These are phyloP conservation scores for Melanogaster broomeanus DNA, from an alignment of 768 basidiomycete species.

Conservation along the genomic window DNA sequence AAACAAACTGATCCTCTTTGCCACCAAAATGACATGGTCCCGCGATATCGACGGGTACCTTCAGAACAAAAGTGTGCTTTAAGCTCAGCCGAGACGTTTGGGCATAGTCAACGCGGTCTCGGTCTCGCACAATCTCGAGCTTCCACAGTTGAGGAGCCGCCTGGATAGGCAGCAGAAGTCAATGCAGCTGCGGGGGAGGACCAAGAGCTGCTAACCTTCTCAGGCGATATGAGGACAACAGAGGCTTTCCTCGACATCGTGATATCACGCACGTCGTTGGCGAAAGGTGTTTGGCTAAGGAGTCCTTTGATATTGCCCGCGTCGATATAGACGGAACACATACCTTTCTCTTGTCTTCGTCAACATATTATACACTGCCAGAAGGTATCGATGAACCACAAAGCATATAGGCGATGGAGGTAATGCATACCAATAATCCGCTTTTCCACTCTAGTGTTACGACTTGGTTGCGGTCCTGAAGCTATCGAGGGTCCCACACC, in stretches of 20 bases:
- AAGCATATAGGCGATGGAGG: background rate
- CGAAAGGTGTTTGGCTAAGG: conserved; percentile 52
- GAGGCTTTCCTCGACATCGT: conserved; percentile 45
- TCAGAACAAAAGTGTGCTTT: conserved; percentile 77
- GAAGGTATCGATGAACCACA: conserved; percentile 3
- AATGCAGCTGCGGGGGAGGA: conserved; percentile 8
- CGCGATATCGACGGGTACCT: conserved; percentile 67
- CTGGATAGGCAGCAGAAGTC: conserved; percentile 34
- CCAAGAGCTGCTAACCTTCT: conserved; percentile 21
- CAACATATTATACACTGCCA: conserved; percentile 49
- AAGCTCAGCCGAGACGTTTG: conserved; percentile 34
- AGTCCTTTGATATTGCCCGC: conserved; percentile 11
- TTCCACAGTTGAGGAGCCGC: conserved; percentile 81
- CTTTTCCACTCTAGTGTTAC: conserved; percentile 52
- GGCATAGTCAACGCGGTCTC: conserved; percentile 36
- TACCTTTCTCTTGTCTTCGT: conserved; percentile 47
- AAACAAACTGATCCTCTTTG: conserved; percentile 72
- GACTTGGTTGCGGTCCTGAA: conserved; percentile 46
- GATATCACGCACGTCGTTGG: conserved; percentile 57
- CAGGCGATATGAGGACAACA: conserved; percentile 43
- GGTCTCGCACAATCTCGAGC: conserved; percentile 62
- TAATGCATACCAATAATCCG: conserved; percentile 48
- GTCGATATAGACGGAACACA: conserved; percentile 7
- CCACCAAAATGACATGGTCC: conserved; percentile 86
- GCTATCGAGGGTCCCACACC: conserved; percentile 49